Conservation (phyloP, 192 early-diverging fungal genomes). For the Polychytrium aggregatum region DNA sequence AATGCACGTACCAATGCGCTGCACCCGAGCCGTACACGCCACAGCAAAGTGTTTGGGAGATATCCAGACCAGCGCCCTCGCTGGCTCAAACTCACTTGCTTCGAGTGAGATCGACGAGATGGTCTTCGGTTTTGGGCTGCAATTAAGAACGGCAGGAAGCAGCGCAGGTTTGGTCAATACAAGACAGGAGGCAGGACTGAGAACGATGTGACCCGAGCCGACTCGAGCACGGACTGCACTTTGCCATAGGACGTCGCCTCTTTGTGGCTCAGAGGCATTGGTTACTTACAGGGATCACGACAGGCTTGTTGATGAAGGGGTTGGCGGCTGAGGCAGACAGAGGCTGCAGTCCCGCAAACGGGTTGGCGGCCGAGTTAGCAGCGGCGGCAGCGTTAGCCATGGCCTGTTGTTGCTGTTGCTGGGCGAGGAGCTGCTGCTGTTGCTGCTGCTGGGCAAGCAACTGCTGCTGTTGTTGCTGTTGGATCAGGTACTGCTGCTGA, state of each 20-base stretch:
- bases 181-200: too few species aligned
- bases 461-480: conserved; percentile 13
- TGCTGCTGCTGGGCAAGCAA: conserved; percentile 16
- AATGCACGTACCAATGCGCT: background rate
- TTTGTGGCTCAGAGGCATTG: too few species aligned
- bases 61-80: background rate
- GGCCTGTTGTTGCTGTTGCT: conserved; percentile 19
- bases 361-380: background rate
- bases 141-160: too few species aligned
- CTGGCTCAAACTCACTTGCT: conserved; percentile 3
- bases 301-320: conserved; percentile 3
- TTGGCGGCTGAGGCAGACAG: conserved; percentile 3
- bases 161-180: too few species aligned
- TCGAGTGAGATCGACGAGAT: too few species aligned
- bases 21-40: background rate
- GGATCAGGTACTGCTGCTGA: conserved; percentile 1
- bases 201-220: too few species aligned
- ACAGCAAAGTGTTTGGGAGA: background rate
- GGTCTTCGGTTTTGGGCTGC: too few species aligned
- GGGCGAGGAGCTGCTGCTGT: too few species aligned
- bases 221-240: too few species aligned
- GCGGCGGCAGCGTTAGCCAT: conserved; percentile 18
- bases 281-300: too few species aligned
- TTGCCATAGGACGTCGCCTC: too few species aligned
- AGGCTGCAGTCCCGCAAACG: conserved; percentile 9